phyloP scores from a whole-genome alignment of 306 rosid genomes.

The Cicer arietinum region DNA sequence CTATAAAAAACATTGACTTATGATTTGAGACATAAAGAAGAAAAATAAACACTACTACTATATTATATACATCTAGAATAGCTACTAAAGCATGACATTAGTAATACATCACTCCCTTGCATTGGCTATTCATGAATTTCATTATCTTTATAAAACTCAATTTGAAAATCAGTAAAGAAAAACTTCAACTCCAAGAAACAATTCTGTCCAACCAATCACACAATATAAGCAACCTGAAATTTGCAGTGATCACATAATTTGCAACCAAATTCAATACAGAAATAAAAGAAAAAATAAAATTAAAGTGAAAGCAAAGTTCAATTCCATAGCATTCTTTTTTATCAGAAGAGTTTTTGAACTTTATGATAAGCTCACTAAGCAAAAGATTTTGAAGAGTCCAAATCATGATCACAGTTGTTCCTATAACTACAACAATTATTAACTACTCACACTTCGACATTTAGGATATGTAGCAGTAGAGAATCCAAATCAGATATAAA shows the following conservation, averaged over 20 bases:
- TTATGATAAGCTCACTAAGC: not conserved
- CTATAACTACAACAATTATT: constrained; percentile 33
- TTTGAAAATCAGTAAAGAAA: constrained; percentile 3
- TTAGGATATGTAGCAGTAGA: not conserved
- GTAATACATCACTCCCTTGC: constrained; percentile 19
- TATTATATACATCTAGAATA: not conserved
- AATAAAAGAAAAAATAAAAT: not conserved
- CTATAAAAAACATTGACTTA: constrained; percentile 27
- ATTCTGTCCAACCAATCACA: constrained; percentile 15
- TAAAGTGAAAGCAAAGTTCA: not conserved
- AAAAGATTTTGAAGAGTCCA: constrained; percentile 34
- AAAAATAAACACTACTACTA: constrained; percentile 9
- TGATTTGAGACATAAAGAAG: constrained; percentile 21
- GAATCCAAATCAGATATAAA: not conserved
- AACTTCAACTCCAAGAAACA: constrained; percentile 32
- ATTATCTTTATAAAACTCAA: not conserved
- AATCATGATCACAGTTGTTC: constrained; percentile 35
- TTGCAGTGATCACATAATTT: not conserved
- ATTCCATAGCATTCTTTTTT: constrained; percentile 18
- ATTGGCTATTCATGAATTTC: constrained; percentile 1
- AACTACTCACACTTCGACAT: not conserved
- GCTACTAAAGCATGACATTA: constrained; percentile 8
- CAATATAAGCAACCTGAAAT: constrained; percentile 28
- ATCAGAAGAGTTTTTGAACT: constrained; percentile 31
- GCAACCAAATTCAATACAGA: constrained; percentile 17